phyloP scores from a whole-genome alignment of 306 rosid species.

The Sicyos baderoa region DNA sequence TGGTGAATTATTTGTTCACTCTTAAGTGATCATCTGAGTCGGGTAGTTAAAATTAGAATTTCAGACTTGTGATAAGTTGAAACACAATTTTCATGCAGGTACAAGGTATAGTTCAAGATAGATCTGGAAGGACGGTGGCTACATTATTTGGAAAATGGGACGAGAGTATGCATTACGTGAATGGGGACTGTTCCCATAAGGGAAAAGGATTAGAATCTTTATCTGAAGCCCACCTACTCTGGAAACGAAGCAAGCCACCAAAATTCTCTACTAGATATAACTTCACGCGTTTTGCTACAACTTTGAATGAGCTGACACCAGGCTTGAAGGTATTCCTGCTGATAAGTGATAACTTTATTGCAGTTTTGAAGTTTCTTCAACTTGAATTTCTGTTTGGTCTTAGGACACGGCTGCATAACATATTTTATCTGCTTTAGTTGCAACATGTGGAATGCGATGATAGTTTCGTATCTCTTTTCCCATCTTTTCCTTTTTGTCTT shows the following conservation, averaged over 20 bases:
- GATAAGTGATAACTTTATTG: conserved; percentile 18
- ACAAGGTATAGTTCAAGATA: conserved; percentile 82
- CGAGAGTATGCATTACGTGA: conserved; percentile 81
- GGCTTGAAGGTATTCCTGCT: conserved; percentile 71
- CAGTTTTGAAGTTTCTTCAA: not conserved
- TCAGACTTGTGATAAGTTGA: not conserved
- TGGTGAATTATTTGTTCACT: not conserved
- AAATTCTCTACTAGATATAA: conserved; percentile 73
- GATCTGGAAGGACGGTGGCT: conserved; percentile 69
- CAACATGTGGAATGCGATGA: not conserved
- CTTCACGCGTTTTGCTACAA: conserved; percentile 89
- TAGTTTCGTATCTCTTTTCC: not conserved
- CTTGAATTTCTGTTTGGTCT: not conserved
- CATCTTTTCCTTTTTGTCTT: not conserved
- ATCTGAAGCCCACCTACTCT: conserved; percentile 70
- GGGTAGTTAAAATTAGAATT: not conserved
- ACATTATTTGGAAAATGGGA: conserved; percentile 98
- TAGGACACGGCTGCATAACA: not conserved
- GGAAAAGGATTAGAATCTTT: conserved; percentile 71
- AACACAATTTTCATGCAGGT: conserved; percentile 37
- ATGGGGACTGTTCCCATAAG: conserved; percentile 70
- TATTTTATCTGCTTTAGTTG: not conserved
- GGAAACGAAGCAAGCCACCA: conserved; percentile 88
- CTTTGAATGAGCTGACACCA: conserved; percentile 79
- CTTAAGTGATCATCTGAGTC: not conserved